A percentile compares a stretch with the other conserved stretches of the same genome.
These are phyloP conservation scores for Linum tenue DNA, from an alignment of 345 rosid genomes.

Conservation along the genomic window DNA sequence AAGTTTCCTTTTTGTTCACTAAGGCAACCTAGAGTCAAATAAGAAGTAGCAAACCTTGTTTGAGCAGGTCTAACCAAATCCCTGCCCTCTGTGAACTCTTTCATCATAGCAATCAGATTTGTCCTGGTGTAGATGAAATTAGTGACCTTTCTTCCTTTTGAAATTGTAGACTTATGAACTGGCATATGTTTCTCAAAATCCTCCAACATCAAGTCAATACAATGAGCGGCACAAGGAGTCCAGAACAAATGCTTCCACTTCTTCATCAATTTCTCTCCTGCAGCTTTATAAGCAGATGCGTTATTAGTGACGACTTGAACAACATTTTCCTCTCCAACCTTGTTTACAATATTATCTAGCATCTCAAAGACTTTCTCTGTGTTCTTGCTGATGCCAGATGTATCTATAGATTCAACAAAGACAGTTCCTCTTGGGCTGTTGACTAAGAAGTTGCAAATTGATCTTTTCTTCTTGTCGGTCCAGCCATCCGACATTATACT, in stretches of 20 bases:
- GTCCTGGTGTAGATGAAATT: slow-evolving; percentile 3
- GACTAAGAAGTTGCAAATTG: slow-evolving; percentile 2
- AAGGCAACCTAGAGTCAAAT: not conserved
- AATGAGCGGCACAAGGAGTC: slow-evolving; percentile 9
- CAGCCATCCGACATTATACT: slow-evolving; percentile 1
- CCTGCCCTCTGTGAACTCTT: not conserved
- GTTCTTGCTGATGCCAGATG: slow-evolving; percentile 1
- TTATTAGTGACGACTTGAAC: slow-evolving; percentile 6
- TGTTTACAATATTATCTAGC: not conserved
- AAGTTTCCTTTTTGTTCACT: not conserved
- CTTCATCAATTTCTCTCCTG: not conserved
- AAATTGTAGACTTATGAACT: not conserved
- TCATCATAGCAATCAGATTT: not conserved
- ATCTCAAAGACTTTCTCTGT: not conserved
- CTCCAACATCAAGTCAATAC: not conserved
- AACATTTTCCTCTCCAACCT: slow-evolving; percentile 2
- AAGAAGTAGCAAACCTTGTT: not conserved
- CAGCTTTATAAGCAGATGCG: slow-evolving; percentile 4
- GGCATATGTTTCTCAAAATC: slow-evolving; percentile 2
- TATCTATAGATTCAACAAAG: slow-evolving; percentile 8
- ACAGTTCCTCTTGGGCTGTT: slow-evolving; percentile 3
- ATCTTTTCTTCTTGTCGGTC: not conserved
- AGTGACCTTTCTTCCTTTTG: not conserved
- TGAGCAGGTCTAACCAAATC: not conserved
- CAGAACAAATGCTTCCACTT: not conserved